Conservation (phyloP, 140 eudicot species). For the Oenanthe javanica region DNA sequence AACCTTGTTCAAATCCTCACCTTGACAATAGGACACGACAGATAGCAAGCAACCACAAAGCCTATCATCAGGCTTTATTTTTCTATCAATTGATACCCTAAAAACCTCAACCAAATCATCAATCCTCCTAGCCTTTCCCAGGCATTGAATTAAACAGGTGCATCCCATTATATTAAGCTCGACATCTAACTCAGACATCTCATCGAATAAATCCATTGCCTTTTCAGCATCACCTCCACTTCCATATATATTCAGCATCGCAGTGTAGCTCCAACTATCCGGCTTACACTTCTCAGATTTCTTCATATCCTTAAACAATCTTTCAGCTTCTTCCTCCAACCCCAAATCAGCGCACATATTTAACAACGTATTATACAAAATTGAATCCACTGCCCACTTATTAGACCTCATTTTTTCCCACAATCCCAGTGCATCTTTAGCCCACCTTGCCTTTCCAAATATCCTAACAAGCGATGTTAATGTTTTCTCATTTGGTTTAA, state of each 20-base stretch:
- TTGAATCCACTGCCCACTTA: slow-evolving; percentile 83
- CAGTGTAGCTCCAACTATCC: slow-evolving; percentile 87
- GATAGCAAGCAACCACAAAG: slow-evolving; percentile 85
- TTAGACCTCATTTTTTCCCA: slow-evolving; percentile 80
- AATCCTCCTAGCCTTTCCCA: slow-evolving; percentile 69
- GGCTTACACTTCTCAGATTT: slow-evolving; percentile 44
- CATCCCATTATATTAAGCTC: slow-evolving; percentile 82
- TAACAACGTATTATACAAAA: slow-evolving; percentile 68
- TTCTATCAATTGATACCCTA: slow-evolving; percentile 35
- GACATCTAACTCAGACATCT: slow-evolving; percentile 52
- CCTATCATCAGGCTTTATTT: slow-evolving; percentile 81
- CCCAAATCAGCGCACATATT: slow-evolving; percentile 99
- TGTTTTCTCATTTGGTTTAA: slow-evolving; percentile 68
- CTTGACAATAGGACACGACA: slow-evolving; percentile 60
- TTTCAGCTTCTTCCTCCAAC: slow-evolving; percentile 81
- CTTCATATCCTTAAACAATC: slow-evolving; percentile 80
- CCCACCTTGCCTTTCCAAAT: slow-evolving; percentile 94
- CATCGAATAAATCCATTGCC: slow-evolving; percentile 71
- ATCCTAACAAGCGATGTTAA: slow-evolving; percentile 66
- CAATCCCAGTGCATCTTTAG: slow-evolving; percentile 58
- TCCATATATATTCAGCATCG: slow-evolving; percentile 87
- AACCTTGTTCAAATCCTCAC: slow-evolving; percentile 63
- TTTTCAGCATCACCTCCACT: slow-evolving; percentile 77
- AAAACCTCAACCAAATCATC: slow-evolving; percentile 83
- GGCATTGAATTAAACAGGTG: slow-evolving; percentile 85